A percentile compares a stretch with the other conserved stretches of the same genome.
Conservation (phyloP, 768 basidiomycete species). For the Boletus subparvulus region DNA sequence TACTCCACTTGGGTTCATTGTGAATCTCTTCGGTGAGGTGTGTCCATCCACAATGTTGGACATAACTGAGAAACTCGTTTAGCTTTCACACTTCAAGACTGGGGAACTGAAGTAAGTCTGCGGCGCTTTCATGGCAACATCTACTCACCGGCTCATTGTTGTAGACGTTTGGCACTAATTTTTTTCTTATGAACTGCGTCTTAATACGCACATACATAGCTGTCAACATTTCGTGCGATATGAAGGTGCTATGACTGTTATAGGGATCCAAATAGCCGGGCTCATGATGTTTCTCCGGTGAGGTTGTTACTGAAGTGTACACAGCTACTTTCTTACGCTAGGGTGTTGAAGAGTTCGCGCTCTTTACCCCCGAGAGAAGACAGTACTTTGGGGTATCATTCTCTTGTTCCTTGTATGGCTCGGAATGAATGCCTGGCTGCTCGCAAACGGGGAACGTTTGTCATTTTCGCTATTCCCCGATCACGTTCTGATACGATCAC, state of each 20-base stretch:
- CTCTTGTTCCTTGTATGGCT: constrained; percentile 44
- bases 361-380: constrained; percentile 10
- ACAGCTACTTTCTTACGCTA: not conserved
- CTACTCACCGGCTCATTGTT: not conserved
- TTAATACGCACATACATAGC: constrained; percentile 24
- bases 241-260: constrained; percentile 47
- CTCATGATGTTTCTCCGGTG: constrained; percentile 48
- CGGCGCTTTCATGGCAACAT: not conserved
- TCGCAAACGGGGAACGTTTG: constrained; percentile 51
- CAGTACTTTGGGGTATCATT: constrained; percentile 9
- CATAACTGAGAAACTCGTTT: not conserved
- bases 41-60: not conserved
- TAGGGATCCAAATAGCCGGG: constrained; percentile 39
- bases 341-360: constrained; percentile 14
- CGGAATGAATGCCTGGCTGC: constrained; percentile 53
- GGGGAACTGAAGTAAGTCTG: constrained; percentile 12
- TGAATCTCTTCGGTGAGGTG: constrained; percentile 45
- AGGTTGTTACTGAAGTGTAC: constrained; percentile 1
- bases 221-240: constrained; percentile 49
- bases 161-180: constrained; percentile 11
- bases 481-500: not conserved
- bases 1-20: constrained; percentile 59
- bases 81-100: constrained; percentile 19
- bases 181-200: not conserved
- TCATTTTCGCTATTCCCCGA: not conserved